Percentiles rank a stretch among this genome's conserved stretches.
These are phyloP conservation scores for Edaphochlamys debaryana DNA, from an alignment of 139 green algal genomes.

Conservation along the genomic window DNA sequence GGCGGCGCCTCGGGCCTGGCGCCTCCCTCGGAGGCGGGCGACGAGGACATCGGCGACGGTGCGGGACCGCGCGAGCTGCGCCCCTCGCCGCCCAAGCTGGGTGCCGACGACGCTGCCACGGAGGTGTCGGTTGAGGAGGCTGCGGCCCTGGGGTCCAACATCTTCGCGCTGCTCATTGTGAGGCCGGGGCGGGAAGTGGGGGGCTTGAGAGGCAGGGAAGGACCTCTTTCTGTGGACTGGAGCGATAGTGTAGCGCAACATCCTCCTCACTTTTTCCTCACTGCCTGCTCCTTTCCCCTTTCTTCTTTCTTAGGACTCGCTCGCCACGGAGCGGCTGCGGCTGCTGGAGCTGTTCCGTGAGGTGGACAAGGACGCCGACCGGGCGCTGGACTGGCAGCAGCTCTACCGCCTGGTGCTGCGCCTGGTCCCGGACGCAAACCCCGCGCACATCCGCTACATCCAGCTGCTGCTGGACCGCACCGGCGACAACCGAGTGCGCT, in stretches of 20 bases:
- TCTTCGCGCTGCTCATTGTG: constrained; percentile 39
- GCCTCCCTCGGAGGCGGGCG: not conserved
- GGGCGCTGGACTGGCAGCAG: constrained; percentile 36
- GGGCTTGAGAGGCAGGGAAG: not conserved
- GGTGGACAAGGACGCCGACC: constrained; percentile 47
- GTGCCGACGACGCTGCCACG: not conserved
- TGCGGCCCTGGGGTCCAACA: constrained; percentile 32
- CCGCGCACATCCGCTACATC: constrained; percentile 52
- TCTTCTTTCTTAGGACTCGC: constrained; percentile 28
- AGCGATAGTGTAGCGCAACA: no score
- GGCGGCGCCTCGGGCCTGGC: not conserved
- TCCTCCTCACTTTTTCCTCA: no score
- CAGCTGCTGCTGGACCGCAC: constrained; percentile 56
- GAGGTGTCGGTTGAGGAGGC: constrained; percentile 42
- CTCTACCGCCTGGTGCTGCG: constrained; percentile 48
- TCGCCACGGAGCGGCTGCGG: constrained; percentile 41
- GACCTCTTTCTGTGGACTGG: no score
- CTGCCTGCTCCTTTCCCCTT: no score
- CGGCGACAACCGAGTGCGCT: constrained; percentile 37
- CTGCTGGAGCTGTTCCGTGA: constrained; percentile 59
- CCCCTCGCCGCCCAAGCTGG: not conserved
- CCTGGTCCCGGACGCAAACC: constrained; percentile 50
- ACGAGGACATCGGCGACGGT: not conserved
- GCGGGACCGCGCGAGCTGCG: not conserved
- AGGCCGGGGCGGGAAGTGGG: no score